Evolutionary conservation across 371 early-diverging fungal genomes (phyloP), one percentile per base, ranked within the genome.

Genomic region (Rhizopus stolonifer): DNA sequence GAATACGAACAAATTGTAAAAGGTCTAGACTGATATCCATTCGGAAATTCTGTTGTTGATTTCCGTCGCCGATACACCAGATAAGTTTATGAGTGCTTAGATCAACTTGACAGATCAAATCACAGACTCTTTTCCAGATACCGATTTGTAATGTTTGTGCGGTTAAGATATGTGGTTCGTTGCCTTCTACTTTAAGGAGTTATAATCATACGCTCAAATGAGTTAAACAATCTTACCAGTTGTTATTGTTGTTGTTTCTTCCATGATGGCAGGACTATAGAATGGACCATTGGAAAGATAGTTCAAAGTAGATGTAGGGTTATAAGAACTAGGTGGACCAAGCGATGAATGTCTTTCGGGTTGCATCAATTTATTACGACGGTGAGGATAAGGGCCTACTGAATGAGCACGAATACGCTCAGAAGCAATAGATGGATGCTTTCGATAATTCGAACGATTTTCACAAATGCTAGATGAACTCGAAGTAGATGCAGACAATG

Each of bases 111-210:
- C 84, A 84, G 32, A 77, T 54, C 29, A 89, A 59, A 47, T 84
- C 84, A 23, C 70, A 62, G 50, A 86, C 79, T 26, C 89, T 80
- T 46, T 87, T 82, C 89, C 89, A 89, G 6, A 77, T 82, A 42
- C 89, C 89, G 47, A 89, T 84, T 14, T 77, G 64, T 23, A 89
- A 60, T 11, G 84, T 82, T 42, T 83, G 79, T 18, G 69, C 81
- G 59, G 63, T 46, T 8, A 66, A 29, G 26, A 9, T 26, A 15
- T 23, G 54, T n/a, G 14, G 38, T 15, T 52, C 33, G 23, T 59
- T 40, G 13, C 22, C 8, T 13, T 32, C 5, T 36, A n/a, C 36
- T 3, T 36, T 36, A 36, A 36, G 4, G 9, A 14, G 5, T 14
- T 36, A n/a, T n/a, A n/a, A n/a, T n/a, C n/a, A n/a, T n/a, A n/a